A percentile compares a stretch with the other conserved stretches of the same genome.
phyloP scores from a whole-genome alignment of 1,284 basidiomycete genomes.

The Cutaneotrichosporon curvatum region DNA sequence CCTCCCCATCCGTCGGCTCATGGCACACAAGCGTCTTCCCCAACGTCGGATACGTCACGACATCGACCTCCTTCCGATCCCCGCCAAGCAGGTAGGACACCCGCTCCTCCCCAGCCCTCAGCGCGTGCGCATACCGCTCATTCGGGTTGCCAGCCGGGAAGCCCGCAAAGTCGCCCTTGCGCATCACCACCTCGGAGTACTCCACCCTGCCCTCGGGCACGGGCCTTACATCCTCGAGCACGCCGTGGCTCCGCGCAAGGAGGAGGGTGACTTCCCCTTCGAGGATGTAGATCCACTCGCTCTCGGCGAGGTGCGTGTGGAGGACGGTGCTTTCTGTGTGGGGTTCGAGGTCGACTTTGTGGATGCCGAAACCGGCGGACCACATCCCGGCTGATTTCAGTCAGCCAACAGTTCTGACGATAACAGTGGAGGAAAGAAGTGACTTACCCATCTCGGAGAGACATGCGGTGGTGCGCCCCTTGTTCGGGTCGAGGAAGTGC shows the following conservation, averaged over 20 bases:
- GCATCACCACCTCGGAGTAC: conserved; percentile 1
- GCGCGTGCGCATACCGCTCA: conserved; percentile 14
- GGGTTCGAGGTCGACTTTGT: conserved; percentile 20
- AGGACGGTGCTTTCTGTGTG: conserved; percentile 22
- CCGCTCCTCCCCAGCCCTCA: conserved; percentile 4
- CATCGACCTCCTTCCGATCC: conserved; percentile 11
- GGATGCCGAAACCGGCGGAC: conserved; percentile 18
- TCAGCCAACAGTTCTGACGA: no score
- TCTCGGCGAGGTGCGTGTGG: conserved; percentile 23
- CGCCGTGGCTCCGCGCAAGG: conserved; percentile 6
- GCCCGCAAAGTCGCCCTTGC: conserved; percentile 16
- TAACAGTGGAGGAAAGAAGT: no score
- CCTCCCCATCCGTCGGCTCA: conserved; percentile 10
- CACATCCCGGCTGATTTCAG: conserved; percentile 13
- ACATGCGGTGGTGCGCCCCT: conserved; percentile 14
- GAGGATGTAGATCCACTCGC: conserved; percentile 29
- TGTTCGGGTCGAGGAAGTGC: conserved; percentile 20
- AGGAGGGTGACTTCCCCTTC: conserved; percentile 15
- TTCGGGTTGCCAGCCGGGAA: conserved; percentile 14
- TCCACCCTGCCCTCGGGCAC: conserved; percentile 1
- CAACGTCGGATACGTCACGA: conserved; percentile 11
- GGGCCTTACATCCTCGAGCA: conserved; percentile 11
- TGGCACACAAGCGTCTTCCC: conserved; percentile 15
- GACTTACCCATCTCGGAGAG: conserved; percentile 24
- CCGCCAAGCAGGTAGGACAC: conserved; percentile 15